Evolutionary conservation across 1,284 basidiomycete genomes (phyloP), one percentile per base, ranked within the genome.

Genomic region (Sphagnurus paluster): DNA sequence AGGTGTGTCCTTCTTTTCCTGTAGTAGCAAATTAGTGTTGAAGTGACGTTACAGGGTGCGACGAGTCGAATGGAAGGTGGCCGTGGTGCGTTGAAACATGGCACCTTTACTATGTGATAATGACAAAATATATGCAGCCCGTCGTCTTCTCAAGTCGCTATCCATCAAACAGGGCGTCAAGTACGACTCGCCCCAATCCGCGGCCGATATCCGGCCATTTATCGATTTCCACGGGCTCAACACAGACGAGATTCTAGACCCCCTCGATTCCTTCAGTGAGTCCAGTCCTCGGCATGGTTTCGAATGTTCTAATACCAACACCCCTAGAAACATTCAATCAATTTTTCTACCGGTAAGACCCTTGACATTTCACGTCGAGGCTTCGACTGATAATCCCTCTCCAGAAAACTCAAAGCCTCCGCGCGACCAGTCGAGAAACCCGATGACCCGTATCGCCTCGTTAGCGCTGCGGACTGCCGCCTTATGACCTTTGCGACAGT

Each of bases 91-190:
- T 69, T 21, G 19, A 7, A 6, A 9, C 10, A 29, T n/a, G 11
- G 26, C 13, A 2, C 33, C 16, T 26, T 11, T 5, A 24, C 19
- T 39, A 38, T 43, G 20, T 10, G 25, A 7, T 20, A 29, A 44
- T 49, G 21, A 49, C 33, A 14, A 26, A 52, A 13, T 30, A 14
- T 48, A 44, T 34, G 9, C 54, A 89, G 87, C 87, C 37, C 80
- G 84, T 4, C 78, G 80, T 41, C 75, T 98, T 23, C 79, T 99
- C 53, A 93, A 90, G 65, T 93, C 90, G 0, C 67, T 98, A 55
- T 91, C 91, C 2, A 81, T 97, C 67, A 98, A 98, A 70, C 96
- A 99, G 67, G 96, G 96, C 0, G 58, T 82, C 63, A 98, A 98
- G 66, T 98, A 92, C 65, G 91, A 99, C 61, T 80, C 83, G 4